These are phyloP conservation scores for Graphiopsis chlorocephala DNA, from an alignment of 2,329 filamentous ascomycete genomes.

Conservation along the genomic window DNA sequence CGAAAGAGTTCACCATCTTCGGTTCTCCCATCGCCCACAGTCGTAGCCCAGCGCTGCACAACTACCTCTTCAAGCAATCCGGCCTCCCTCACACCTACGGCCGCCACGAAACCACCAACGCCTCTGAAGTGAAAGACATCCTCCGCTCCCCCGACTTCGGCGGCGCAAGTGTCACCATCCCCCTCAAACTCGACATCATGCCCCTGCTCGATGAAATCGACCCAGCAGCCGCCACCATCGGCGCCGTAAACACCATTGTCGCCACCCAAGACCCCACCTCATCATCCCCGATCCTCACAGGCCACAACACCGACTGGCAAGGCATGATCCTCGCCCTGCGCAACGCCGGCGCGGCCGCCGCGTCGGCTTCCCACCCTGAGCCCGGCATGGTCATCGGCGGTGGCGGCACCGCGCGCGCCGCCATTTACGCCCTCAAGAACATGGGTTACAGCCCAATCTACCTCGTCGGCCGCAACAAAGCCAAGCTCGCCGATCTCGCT, in stretches of 20 bases:
- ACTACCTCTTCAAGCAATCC: slow-evolving; percentile 70
- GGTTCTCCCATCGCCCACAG: slow-evolving; percentile 80
- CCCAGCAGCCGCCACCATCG: slow-evolving; percentile 75
- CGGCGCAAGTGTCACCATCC: slow-evolving; percentile 92
- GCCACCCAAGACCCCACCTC: slow-evolving; percentile 42
- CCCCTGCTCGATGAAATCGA: slow-evolving; percentile 75
- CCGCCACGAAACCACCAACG: slow-evolving; percentile 69
- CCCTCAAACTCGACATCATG: slow-evolving; percentile 87
- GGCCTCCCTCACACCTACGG: slow-evolving; percentile 85
- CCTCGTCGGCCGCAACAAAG: slow-evolving; percentile 71
- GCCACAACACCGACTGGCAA: slow-evolving; percentile 94
- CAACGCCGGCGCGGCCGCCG: slow-evolving; percentile 58
- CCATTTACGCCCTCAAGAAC: slow-evolving; percentile 79
- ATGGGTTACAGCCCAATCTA: slow-evolving; percentile 86
- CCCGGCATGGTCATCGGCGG: slow-evolving; percentile 83
- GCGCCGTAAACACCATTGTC: slow-evolving; percentile 92
- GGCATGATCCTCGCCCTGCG: slow-evolving; percentile 82
- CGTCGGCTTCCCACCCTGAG: slow-evolving; percentile 34
- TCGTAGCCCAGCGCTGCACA: slow-evolving; percentile 85
- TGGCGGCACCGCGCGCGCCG: slow-evolving; percentile 87
- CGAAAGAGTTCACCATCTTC: slow-evolving; percentile 80
- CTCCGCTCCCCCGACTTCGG: slow-evolving; percentile 76
- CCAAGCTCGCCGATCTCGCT: slow-evolving; percentile 66
- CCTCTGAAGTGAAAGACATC: slow-evolving; percentile 58
- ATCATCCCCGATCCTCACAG: slow-evolving; percentile 54